phyloP scores from a whole-genome alignment of 1,139 yeast genomes.

The Taphrina confusa region DNA sequence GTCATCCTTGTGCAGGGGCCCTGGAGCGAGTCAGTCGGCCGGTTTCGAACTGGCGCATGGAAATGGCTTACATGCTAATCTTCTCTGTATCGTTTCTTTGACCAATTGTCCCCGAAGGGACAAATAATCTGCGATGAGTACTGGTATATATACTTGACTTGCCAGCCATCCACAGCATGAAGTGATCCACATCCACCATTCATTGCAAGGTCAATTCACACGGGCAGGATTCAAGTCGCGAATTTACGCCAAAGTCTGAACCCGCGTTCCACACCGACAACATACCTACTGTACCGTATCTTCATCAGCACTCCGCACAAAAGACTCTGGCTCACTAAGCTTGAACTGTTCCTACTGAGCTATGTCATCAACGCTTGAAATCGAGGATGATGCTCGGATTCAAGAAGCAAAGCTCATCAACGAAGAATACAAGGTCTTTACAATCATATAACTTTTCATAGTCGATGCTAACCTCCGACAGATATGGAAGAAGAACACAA shows the following conservation, averaged over 20 bases:
- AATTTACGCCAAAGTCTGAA: constrained; percentile 14
- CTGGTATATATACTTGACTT: not conserved
- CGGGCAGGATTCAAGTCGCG: constrained; percentile 4
- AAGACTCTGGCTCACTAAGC: no score
- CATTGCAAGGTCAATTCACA: no score
- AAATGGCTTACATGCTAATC: constrained; percentile 66
- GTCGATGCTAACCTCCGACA: constrained; percentile 42
- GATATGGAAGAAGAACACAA: constrained; percentile 95
- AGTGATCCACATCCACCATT: no score
- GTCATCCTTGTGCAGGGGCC: constrained; percentile 99
- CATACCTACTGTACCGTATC: no score
- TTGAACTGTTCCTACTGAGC: not conserved
- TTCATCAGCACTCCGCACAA: no score
- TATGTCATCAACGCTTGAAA: constrained; percentile 1
- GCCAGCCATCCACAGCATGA: no score
- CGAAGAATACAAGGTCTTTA: constrained; percentile 26
- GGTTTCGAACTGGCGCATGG: constrained; percentile 7
- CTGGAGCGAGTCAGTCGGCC: constrained; percentile 2
- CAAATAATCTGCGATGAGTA: not conserved
- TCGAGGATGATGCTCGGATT: constrained; percentile 22
- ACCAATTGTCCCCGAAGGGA: constrained; percentile 33
- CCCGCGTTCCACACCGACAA: no score
- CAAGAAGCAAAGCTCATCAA: constrained; percentile 19
- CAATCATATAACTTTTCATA: not conserved
- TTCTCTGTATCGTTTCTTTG: constrained; percentile 87